Conservation (phyloP, 2,329 filamentous ascomycete species). For the Hypocrella siamensis region DNA sequence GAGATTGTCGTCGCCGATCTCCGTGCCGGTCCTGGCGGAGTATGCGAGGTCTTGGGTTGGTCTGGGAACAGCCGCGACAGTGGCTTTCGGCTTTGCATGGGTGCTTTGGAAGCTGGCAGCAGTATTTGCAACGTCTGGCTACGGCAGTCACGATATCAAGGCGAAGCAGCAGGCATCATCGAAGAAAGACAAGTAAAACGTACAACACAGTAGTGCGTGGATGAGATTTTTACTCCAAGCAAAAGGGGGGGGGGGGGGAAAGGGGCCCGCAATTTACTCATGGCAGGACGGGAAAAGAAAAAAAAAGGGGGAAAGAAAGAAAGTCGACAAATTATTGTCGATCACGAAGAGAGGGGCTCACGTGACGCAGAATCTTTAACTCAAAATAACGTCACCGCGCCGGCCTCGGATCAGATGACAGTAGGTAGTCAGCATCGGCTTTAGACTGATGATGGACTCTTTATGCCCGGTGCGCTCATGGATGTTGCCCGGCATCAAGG, state of each 20-base stretch:
- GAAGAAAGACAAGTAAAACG: not conserved
- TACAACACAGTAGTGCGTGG: no score
- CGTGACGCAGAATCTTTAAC: not conserved
- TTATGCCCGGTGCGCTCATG: no score
- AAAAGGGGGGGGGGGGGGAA: no score
- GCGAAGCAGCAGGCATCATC: not conserved
- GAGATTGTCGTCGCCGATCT: slow-evolving; percentile 36
- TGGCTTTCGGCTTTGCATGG: slow-evolving; percentile 54
- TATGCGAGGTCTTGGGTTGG: slow-evolving; percentile 30
- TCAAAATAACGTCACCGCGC: not conserved
- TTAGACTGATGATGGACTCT: no score
- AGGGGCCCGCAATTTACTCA: no score
- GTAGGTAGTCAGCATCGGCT: no score
- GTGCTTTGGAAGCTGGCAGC: slow-evolving; percentile 41
- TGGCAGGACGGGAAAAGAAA: not conserved
- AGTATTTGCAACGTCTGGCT: slow-evolving; percentile 1
- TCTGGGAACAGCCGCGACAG: slow-evolving; percentile 39
- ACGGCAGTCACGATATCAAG: not conserved
- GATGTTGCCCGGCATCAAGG: no score
- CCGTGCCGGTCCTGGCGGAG: slow-evolving; percentile 50
- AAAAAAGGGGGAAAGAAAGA: not conserved
- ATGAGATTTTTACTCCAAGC: no score
- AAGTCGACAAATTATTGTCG: no score
- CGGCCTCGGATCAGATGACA: no score
- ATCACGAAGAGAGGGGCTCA: not conserved